Conservation (phyloP, 176 grass and related monocot genomes). For the Bothriochloa decipiens region DNA sequence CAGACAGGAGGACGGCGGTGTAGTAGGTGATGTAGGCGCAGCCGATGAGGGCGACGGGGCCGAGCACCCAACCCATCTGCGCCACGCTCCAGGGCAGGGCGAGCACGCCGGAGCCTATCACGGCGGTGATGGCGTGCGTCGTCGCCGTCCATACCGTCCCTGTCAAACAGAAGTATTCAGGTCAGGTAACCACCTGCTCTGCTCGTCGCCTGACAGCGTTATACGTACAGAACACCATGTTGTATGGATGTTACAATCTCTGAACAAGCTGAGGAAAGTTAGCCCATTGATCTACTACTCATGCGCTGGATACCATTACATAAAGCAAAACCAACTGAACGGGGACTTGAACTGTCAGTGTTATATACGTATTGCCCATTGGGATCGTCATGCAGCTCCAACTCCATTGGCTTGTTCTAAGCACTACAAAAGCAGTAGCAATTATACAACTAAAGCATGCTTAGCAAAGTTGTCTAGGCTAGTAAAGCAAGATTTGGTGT, state of each 20-base stretch:
- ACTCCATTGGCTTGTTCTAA: not conserved
- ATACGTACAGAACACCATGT: not conserved
- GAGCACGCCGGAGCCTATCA: slow-evolving; percentile 92
- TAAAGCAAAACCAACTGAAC: slow-evolving; percentile 42
- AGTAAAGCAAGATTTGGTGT: slow-evolving; percentile 28
- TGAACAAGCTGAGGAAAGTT: slow-evolving; percentile 20
- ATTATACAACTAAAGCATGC: slow-evolving; percentile 25
- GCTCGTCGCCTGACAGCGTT: not conserved
- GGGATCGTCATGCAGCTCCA: not conserved
- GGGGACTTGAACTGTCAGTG: not conserved
- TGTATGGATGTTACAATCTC: not conserved
- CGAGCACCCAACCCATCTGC: slow-evolving; percentile 92
- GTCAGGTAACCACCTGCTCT: not conserved
- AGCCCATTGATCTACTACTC: slow-evolving; percentile 1
- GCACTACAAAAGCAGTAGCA: slow-evolving; percentile 20
- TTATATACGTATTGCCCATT: not conserved
- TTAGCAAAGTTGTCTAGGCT: not conserved
- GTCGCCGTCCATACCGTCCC: slow-evolving; percentile 95
- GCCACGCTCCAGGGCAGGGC: slow-evolving; percentile 97
- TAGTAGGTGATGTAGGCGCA: slow-evolving; percentile 92
- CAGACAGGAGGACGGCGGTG: slow-evolving; percentile 76
- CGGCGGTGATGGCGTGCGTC: slow-evolving; percentile 82
- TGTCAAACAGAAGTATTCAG: slow-evolving; percentile 14
- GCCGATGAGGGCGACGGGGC: slow-evolving; percentile 73
- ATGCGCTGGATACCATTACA: slow-evolving; percentile 55